A percentile compares a stretch with the other conserved stretches of the same genome.
Conservation (phyloP, 352 stramenopile species). For the Thalassiosira delicatula region DNA sequence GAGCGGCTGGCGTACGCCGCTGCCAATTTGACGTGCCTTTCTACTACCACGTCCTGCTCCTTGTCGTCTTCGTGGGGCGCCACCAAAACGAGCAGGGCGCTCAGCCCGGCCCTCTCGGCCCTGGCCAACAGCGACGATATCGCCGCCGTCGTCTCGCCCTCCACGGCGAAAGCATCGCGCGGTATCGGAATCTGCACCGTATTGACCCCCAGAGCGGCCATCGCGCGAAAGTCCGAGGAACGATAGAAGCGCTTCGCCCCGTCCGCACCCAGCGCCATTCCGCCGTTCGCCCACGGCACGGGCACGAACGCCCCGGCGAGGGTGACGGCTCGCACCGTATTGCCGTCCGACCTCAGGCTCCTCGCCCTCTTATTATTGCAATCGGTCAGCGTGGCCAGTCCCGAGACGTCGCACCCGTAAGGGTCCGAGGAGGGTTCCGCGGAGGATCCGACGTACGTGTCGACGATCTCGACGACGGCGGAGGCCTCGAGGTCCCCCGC, state of each 20-base stretch:
- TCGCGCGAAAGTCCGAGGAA: constrained; percentile 68
- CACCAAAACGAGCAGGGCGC: constrained; percentile 60
- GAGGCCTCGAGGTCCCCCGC: constrained; percentile 64
- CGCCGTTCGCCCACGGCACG: constrained; percentile 55
- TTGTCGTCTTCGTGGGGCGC: constrained; percentile 23
- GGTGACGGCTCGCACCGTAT: constrained; percentile 65
- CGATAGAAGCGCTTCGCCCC: constrained; percentile 62
- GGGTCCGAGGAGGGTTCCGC: constrained; percentile 33
- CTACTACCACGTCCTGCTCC: constrained; percentile 4
- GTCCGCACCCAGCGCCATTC: constrained; percentile 50
- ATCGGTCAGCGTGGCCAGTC: constrained; percentile 66
- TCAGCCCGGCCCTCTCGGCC: constrained; percentile 41
- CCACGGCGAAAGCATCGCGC: constrained; percentile 43
- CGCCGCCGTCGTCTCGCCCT: constrained; percentile 27
- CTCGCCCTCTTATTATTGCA: neutral
- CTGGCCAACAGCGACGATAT: constrained; percentile 43
- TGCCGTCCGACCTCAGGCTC: constrained; percentile 18
- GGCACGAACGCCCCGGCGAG: constrained; percentile 69
- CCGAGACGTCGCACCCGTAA: constrained; percentile 71
- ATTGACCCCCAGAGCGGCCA: constrained; percentile 72
- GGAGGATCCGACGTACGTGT: constrained; percentile 61
- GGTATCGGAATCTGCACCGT: constrained; percentile 75
- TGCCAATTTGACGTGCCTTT: constrained; percentile 50
- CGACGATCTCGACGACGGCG: constrained; percentile 60
- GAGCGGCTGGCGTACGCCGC: constrained; percentile 34